Percentiles rank a stretch among this genome's conserved stretches.
These are phyloP conservation scores for Xerocomellus chrysenteron DNA, from an alignment of 768 basidiomycete species.

Conservation along the genomic window DNA sequence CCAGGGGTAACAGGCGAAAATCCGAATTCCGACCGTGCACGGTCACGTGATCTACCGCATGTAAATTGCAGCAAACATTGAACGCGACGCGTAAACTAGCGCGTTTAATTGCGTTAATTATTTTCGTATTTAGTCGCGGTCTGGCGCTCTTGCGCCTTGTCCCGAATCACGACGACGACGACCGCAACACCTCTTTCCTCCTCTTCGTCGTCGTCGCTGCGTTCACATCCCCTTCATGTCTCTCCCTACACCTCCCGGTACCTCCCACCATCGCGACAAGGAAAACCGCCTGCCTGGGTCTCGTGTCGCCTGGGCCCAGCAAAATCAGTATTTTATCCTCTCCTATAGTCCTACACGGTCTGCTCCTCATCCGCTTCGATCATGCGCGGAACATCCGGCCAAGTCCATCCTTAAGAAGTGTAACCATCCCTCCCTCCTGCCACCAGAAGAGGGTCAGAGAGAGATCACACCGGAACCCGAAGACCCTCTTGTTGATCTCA, in stretches of 20 bases:
- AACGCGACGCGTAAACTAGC: slow-evolving; percentile 43
- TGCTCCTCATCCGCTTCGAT: slow-evolving; percentile 27
- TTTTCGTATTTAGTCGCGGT: slow-evolving; percentile 28
- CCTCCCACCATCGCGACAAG: slow-evolving; percentile 57
- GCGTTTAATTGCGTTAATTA: slow-evolving; percentile 36
- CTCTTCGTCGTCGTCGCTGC: slow-evolving; percentile 13
- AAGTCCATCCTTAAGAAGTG: slow-evolving; percentile 73
- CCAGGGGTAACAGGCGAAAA: no score
- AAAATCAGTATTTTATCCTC: slow-evolving; percentile 47
- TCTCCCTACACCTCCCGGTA: slow-evolving; percentile 62
- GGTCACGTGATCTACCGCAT: slow-evolving; percentile 13
- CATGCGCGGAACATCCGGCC: slow-evolving; percentile 44
- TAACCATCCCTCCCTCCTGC: slow-evolving; percentile 33
- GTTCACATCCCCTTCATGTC: slow-evolving; percentile 30
- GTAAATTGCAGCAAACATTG: slow-evolving; percentile 30
- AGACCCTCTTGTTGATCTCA: slow-evolving; percentile 60
- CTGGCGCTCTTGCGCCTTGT: slow-evolving; percentile 1
- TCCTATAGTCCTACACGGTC: slow-evolving; percentile 29
- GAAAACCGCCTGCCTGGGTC: slow-evolving; percentile 42
- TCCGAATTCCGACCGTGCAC: not conserved
- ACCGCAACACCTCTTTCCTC: not conserved
- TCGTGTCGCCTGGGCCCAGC: slow-evolving; percentile 53
- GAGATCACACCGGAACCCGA: slow-evolving; percentile 77
- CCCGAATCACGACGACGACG: slow-evolving; percentile 22
- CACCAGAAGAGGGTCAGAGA: slow-evolving; percentile 46